These are phyloP conservation scores for Rhizophagus prolifer DNA, from an alignment of 192 early-diverging fungal genomes.

Conservation along the genomic window DNA sequence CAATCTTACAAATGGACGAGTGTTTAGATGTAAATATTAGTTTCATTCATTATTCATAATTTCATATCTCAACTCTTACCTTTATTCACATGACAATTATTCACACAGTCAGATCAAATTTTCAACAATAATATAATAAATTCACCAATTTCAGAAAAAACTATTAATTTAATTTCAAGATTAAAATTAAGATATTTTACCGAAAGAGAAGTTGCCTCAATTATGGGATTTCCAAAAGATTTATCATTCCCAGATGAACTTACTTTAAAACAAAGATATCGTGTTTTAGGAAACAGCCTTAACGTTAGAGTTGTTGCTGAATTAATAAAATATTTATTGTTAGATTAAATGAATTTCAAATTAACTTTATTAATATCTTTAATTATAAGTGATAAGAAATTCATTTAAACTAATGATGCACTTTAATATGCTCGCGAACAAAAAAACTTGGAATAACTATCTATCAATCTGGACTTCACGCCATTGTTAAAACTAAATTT, in stretches of 20 bases:
- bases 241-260: conserved; percentile 74
- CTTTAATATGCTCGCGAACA: too few relatives aligned
- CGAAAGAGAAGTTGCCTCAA: conserved; percentile 64
- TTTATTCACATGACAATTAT: background rate
- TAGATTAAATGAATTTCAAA: conserved; percentile 18
- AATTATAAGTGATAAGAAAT: too few relatives aligned
- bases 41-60: too few relatives aligned
- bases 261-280: conserved; percentile 73
- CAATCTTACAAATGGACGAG: conserved; percentile 52
- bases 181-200: conserved; percentile 57
- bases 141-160: background rate
- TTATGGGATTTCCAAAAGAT: conserved; percentile 76
- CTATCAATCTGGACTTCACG: too few relatives aligned
- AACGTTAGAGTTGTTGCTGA: conserved; percentile 80
- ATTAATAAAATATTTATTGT: conserved; percentile 70
- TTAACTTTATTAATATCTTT: background rate
- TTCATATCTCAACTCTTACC: background rate
- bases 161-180: background rate
- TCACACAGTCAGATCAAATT: background rate
- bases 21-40: conserved; percentile 47
- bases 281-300: conserved; percentile 89
- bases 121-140: background rate
- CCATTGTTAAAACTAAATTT: too few relatives aligned
- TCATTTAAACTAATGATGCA: too few relatives aligned
- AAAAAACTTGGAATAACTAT: too few relatives aligned